Conservation (phyloP, 1,284 basidiomycete species). For the Spongiforma sp. region DNA sequence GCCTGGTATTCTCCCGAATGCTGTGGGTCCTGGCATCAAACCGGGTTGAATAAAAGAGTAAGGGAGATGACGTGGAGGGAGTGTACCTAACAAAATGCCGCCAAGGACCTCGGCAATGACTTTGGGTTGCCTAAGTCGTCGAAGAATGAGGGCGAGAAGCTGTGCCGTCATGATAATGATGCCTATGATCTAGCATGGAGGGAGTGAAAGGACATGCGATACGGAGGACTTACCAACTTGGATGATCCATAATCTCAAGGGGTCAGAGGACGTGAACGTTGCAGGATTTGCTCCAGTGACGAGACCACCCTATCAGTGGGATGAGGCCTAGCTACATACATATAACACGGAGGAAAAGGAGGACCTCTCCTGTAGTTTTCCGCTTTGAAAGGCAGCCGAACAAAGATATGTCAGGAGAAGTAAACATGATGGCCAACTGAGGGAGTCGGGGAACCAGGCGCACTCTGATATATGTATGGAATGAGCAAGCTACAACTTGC, state of each 20-base stretch:
- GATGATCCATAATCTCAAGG: constrained; percentile 75
- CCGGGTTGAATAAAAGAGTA: background rate
- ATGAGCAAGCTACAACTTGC: too few species aligned
- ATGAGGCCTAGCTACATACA: too few species aligned
- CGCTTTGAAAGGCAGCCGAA: constrained; percentile 16
- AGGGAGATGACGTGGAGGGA: background rate
- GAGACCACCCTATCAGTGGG: constrained; percentile 48
- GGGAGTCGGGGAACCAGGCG: too few species aligned
- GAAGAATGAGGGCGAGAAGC: constrained; percentile 59
- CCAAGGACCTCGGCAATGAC: constrained; percentile 81
- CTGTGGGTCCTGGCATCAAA: constrained; percentile 57
- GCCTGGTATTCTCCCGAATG: constrained; percentile 43
- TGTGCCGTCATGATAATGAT: constrained; percentile 72
- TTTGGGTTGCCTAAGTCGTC: constrained; percentile 67
- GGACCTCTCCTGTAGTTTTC: constrained; percentile 24
- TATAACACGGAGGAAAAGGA: background rate
- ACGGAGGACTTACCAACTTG: constrained; percentile 55
- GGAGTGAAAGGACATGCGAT: background rate
- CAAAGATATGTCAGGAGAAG: too few species aligned
- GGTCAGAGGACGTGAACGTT: constrained; percentile 55
- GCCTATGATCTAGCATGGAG: constrained; percentile 38
- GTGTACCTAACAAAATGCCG: constrained; percentile 66
- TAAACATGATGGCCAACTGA: too few species aligned
- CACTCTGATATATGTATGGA: too few species aligned
- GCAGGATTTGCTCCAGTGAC: constrained; percentile 60